A percentile compares a stretch with the other conserved stretches of the same genome.
Conservation (phyloP, 371 early-diverging fungal genomes). For the Dentiscutata heterogama region DNA sequence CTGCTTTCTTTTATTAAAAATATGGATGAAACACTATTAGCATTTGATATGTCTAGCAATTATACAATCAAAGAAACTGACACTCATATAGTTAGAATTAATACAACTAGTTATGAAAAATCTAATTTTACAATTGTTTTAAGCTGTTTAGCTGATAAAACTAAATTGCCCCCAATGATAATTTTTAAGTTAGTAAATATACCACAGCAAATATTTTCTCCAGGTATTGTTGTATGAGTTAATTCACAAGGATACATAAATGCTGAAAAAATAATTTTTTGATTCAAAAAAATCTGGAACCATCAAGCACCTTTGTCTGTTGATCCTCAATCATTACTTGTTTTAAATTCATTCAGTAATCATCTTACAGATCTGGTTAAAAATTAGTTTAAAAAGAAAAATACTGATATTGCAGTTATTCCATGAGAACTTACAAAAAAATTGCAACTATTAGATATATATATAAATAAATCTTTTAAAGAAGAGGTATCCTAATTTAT, state of each 20-base stretch:
- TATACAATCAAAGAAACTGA: background rate
- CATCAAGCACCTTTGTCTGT: too few relatives aligned
- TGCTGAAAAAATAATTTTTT: background rate
- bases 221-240: background rate
- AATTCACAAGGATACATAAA: background rate
- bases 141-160: constrained; percentile 6
- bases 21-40: constrained; percentile 12
- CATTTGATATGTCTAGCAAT: constrained; percentile 8
- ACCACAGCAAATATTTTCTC: background rate
- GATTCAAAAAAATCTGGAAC: background rate
- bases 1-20: background rate
- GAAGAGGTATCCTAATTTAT: background rate
- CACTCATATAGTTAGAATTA: background rate
- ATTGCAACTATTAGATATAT: background rate
- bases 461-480: constrained; percentile 5
- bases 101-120: constrained; percentile 11
- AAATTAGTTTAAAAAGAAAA: background rate
- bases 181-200: constrained; percentile 4
- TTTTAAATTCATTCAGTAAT: background rate
- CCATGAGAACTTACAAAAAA: background rate
- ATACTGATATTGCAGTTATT: background rate
- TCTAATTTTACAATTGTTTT: constrained; percentile 12
- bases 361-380: background rate
- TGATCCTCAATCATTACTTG: background rate
- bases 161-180: background rate